Percentiles rank a stretch among this genome's conserved stretches.
These are phyloP conservation scores for Digitaria exilis DNA, from an alignment of 202 grass and related monocot species.

Conservation along the genomic window DNA sequence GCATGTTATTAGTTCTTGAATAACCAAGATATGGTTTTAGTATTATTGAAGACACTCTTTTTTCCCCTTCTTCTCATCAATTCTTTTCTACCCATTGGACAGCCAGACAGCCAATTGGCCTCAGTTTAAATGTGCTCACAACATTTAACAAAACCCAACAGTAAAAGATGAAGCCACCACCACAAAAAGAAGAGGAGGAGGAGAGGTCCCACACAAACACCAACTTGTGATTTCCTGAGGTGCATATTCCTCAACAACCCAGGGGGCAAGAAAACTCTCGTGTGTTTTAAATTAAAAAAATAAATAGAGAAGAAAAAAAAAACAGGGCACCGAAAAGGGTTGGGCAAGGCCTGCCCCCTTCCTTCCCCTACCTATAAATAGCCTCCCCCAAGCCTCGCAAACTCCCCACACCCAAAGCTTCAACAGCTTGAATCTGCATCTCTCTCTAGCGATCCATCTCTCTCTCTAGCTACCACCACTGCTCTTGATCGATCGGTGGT, in stretches of 20 bases:
- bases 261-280: not conserved
- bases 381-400: not conserved
- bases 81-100: not conserved
- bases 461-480: not conserved
- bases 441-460: no score
- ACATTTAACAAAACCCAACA: not conserved
- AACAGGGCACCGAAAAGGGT: not conserved
- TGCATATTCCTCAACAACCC: not conserved
- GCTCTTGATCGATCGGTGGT: not conserved
- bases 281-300: not conserved
- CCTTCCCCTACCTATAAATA: constrained; percentile 51
- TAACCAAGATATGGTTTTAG: no score
- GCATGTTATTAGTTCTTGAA: no score
- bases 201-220: not conserved
- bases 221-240: not conserved
- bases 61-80: not conserved
- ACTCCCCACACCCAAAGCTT: not conserved
- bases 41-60: not conserved
- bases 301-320: not conserved
- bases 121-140: not conserved
- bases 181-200: not conserved
- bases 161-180: not conserved
- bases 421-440: not conserved
- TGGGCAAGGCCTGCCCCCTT: not conserved
- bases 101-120: not conserved